Conservation (phyloP, 164 flowering plant species). For the Piper longum region DNA sequence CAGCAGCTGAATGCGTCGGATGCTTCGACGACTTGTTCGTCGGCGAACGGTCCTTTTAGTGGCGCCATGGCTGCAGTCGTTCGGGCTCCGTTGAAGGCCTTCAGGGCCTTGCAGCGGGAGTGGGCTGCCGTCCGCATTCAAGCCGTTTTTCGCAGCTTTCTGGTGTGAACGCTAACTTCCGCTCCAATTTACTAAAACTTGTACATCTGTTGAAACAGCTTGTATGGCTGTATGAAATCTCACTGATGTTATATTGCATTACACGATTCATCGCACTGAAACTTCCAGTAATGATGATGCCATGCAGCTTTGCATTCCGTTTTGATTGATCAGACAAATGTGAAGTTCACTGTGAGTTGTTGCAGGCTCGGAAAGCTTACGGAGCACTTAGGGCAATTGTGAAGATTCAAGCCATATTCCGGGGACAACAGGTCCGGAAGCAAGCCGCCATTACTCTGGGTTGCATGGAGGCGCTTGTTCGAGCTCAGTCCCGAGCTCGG, state of each 20-base stretch:
- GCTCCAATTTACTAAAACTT: no score
- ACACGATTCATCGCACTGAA: no score
- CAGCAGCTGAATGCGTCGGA: constrained; percentile 21
- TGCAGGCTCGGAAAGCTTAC: constrained; percentile 66
- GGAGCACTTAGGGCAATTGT: constrained; percentile 74
- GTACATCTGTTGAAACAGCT: no score
- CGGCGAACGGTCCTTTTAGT: constrained; percentile 20
- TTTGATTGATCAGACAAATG: no score
- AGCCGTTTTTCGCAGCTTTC: constrained; percentile 66
- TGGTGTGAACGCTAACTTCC: constrained; percentile 30
- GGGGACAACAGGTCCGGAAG: constrained; percentile 78
- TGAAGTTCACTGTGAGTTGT: not conserved
- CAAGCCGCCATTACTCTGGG: constrained; percentile 81
- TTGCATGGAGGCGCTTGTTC: constrained; percentile 88
- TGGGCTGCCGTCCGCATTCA: constrained; percentile 96
- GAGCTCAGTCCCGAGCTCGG: constrained; percentile 76
- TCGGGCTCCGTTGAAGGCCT: constrained; percentile 64
- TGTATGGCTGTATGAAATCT: no score
- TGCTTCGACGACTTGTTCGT: constrained; percentile 30
- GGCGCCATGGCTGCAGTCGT: constrained; percentile 69
- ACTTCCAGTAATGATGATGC: no score
- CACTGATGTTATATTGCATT: no score
- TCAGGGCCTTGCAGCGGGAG: constrained; percentile 56
- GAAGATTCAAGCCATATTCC: constrained; percentile 74
- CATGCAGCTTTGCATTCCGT: no score